Evolutionary conservation across 1,284 basidiomycete species (phyloP), one percentile per base, ranked within the genome.

Genomic region (Ganoderma resinaceum): DNA sequence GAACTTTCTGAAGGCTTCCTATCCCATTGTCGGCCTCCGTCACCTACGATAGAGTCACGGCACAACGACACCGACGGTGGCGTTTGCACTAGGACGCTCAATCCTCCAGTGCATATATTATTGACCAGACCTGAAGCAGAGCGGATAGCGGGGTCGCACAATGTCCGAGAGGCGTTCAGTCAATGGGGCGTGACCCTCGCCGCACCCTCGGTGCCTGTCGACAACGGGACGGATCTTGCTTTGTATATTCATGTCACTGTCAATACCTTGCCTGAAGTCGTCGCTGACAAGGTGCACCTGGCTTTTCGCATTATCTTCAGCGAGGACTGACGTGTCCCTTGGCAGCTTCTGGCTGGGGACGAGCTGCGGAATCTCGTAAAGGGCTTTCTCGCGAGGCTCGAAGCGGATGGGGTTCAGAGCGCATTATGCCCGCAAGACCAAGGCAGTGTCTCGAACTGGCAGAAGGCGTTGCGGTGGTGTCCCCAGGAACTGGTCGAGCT

Each of bases 401-500:
- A 84, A 65, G 71, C 75, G 31, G 76, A 79, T 29, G 80, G 77
- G 18, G 23, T 72, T 38, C 66, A 70, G 43, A 62, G 43, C 35
- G 35, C 57, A 14, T 46, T 67, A 38, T 38, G 58, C n/a, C 35
- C 37, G 37, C 57, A 37, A n/a, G 35, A 23, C 11, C 20, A 26
- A 6, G 23, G n/a, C 11, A 68, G 68, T 46, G 60, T 63, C 14
- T 63, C 62, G 16, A 53, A 38, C 33, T 96, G 94, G 95, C 81
- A 91, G 66, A 86, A 86, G 71, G 89, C 90, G 38, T 79, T 96
- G 62, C 87, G 93, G 37, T 89, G 88, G 84, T 95, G 93, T 80
- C 96, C 96, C 11, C 84, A 84, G 60, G 89, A 87, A 66, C 84
- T 98, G 65, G 78, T 96, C 14, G 93, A 96, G 58, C 81, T 98